These are phyloP conservation scores for Trametes elegans DNA, from an alignment of 768 basidiomycete species.

Conservation along the genomic window DNA sequence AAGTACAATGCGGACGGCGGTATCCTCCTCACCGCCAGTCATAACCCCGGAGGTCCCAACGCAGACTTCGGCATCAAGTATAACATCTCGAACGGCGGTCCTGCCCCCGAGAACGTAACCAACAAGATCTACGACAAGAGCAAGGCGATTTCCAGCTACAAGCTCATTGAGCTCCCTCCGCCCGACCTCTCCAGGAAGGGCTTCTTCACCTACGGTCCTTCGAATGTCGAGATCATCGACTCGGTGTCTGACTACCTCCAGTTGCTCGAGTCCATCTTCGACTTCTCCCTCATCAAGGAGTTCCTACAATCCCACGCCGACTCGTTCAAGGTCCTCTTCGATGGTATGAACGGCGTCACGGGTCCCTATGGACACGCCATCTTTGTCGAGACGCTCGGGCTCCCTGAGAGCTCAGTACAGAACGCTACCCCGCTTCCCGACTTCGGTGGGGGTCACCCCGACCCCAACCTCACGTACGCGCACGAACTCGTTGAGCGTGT, in stretches of 20 bases:
- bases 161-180: constrained; percentile 71
- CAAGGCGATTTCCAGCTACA: constrained; percentile 84
- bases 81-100: constrained; percentile 96
- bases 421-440: constrained; percentile 91
- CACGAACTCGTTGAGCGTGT: constrained; percentile 91
- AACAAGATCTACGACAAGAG: constrained; percentile 92
- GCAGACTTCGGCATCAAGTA: constrained; percentile 99
- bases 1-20: constrained; percentile 96
- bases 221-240: constrained; percentile 89
- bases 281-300: constrained; percentile 86
- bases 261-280: constrained; percentile 87
- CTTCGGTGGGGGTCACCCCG: constrained; percentile 97
- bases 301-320: constrained; percentile 73
- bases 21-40: constrained; percentile 93
- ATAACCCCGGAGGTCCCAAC: constrained; percentile 98
- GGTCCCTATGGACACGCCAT: constrained; percentile 93
- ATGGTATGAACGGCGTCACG: constrained; percentile 94
- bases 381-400: constrained; percentile 78
- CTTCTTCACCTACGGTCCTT: constrained; percentile 75
- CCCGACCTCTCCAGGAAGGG: constrained; percentile 85
- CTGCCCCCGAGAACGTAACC: constrained; percentile 96
- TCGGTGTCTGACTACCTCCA: constrained; percentile 86
- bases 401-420: constrained; percentile 79
- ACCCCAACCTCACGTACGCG: constrained; percentile 98
- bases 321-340: constrained; percentile 87